Evolutionary conservation across 768 basidiomycete genomes (phyloP).

Genomic region (Mrakia gelida): DNA sequence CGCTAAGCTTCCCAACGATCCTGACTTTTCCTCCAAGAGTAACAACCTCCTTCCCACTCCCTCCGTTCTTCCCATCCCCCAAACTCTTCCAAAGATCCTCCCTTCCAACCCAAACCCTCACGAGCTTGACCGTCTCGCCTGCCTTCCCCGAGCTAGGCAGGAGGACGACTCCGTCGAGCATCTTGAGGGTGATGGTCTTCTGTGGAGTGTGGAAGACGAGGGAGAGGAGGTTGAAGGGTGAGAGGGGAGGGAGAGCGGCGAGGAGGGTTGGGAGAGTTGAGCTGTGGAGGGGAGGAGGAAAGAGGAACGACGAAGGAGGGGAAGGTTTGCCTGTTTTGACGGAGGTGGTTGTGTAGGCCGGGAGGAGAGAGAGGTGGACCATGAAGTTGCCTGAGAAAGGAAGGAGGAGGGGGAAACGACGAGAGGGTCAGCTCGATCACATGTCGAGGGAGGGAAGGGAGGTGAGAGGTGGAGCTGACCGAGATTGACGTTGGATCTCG

Average conservation of each 20-base stretch:
- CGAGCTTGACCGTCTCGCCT: background rate
- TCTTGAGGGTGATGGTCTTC: slow-evolving; percentile 15
- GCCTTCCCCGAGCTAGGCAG: background rate
- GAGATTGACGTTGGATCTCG: slow-evolving; percentile 13
- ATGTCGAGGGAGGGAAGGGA: background rate
- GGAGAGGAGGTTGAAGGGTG: background rate
- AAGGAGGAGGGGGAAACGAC: background rate
- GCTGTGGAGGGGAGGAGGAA: background rate
- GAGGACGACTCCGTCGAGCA: slow-evolving; percentile 19
- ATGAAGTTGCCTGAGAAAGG: slow-evolving; percentile 20
- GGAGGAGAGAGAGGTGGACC: slow-evolving; percentile 12
- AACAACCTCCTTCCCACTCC: slow-evolving; percentile 18
- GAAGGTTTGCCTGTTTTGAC: background rate
- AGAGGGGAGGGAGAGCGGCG: slow-evolving; percentile 6
- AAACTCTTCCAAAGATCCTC: slow-evolving; percentile 16
- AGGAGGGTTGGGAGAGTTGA: slow-evolving; percentile 14
- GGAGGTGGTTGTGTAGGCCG: background rate
- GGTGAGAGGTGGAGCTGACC: background rate
- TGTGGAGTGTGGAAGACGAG: background rate
- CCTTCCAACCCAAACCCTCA: slow-evolving; percentile 23
- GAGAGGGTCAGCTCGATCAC: background rate
- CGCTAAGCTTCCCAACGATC: slow-evolving; percentile 21
- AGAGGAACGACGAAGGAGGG: background rate
- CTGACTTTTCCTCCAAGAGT: slow-evolving; percentile 15
- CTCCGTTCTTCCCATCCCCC: background rate